These are phyloP conservation scores for Aspergillus ochraceoroseus DNA, from an alignment of 2,329 filamentous ascomycete species.

Conservation along the genomic window DNA sequence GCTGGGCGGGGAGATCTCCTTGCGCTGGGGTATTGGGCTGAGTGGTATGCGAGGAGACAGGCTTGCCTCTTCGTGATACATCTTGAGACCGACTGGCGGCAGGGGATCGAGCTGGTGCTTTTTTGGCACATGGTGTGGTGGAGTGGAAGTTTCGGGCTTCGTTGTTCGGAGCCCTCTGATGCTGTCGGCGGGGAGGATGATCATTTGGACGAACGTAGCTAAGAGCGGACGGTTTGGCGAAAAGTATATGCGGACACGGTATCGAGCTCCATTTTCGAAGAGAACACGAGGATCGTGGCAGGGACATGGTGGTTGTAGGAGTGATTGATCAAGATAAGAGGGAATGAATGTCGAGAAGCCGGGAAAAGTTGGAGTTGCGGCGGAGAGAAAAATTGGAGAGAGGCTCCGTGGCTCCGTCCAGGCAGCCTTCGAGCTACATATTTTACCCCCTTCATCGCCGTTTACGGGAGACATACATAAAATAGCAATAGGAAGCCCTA, in stretches of 20 bases:
- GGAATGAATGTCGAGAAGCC: neutral
- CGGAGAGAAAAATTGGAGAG: slow-evolving; percentile 9
- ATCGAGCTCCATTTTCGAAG: slow-evolving; percentile 15
- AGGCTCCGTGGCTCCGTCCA: neutral
- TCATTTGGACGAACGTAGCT: neutral
- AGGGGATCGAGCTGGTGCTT: slow-evolving; percentile 15
- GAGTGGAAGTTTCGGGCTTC: slow-evolving; percentile 13
- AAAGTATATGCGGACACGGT: neutral
- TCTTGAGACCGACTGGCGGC: slow-evolving; percentile 9
- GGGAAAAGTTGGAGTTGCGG: slow-evolving; percentile 8
- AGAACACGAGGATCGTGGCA: slow-evolving; percentile 17
- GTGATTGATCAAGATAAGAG: slow-evolving; percentile 2
- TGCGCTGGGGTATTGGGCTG: neutral
- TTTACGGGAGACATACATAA: too few species aligned
- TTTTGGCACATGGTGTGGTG: slow-evolving; percentile 4
- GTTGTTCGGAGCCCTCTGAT: slow-evolving; percentile 1
- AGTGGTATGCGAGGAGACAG: slow-evolving; percentile 2
- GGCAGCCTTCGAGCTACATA: too few species aligned
- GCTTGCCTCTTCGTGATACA: neutral
- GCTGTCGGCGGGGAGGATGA: neutral
- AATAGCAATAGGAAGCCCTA: too few species aligned
- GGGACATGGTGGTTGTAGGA: slow-evolving; percentile 13
- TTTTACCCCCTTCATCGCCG: too few species aligned
- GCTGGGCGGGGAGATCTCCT: slow-evolving; percentile 2
- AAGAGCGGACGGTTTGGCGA: neutral